Conservation (phyloP, 106 monocot genomes). For the Dendrobium catenatum region DNA sequence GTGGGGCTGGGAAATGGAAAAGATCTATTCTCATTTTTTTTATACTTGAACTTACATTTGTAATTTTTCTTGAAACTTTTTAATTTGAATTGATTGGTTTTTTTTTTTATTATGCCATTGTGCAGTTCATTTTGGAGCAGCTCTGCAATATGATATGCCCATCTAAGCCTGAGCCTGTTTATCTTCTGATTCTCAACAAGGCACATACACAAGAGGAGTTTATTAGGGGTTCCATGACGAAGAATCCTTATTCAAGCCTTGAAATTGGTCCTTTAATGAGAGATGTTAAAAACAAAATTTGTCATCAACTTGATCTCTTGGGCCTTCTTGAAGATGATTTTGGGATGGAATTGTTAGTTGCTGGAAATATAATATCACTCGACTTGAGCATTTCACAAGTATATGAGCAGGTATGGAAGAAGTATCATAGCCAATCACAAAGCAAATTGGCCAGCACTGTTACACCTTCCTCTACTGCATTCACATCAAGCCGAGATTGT, state of each 20-base stretch:
- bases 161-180: conserved; percentile 82
- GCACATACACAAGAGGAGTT: conserved; percentile 98
- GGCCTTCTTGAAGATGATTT: conserved; percentile 94
- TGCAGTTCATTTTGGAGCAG: conserved; percentile 98
- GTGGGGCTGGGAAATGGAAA: not conserved
- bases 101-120: not conserved
- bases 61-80: not conserved
- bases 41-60: not conserved
- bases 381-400: conserved; percentile 96
- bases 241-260: conserved; percentile 88
- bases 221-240: conserved; percentile 98
- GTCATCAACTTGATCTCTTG: conserved; percentile 87
- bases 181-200: conserved; percentile 87
- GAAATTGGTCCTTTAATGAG: conserved; percentile 96
- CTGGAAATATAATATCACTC: conserved; percentile 95
- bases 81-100: not conserved
- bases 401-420: conserved; percentile 98
- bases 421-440: conserved; percentile 65
- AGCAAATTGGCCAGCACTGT: conserved; percentile 41
- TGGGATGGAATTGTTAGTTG: conserved; percentile 94
- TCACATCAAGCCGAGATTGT: conserved; percentile 52
- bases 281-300: conserved; percentile 98
- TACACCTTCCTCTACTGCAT: conserved; percentile 41
- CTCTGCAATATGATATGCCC: conserved; percentile 97
- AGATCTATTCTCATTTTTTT: not conserved